Conservation (phyloP, 2,329 filamentous ascomycete genomes). For the Ambrosiella xylebori region DNA sequence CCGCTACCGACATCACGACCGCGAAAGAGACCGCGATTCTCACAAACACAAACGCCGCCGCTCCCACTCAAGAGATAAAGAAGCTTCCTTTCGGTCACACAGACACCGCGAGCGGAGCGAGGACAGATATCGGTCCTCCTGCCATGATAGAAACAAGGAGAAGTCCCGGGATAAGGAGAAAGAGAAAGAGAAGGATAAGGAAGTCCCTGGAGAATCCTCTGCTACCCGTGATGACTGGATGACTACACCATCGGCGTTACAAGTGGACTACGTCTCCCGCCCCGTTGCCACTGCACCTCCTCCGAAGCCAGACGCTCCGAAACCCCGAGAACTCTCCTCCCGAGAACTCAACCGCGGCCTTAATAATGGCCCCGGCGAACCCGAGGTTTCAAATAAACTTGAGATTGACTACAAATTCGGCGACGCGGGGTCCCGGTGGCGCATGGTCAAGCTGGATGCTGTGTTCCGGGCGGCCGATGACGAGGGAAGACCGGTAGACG, state of each 20-base stretch:
- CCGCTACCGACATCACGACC: not conserved
- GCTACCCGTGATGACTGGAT: slow-evolving; percentile 71
- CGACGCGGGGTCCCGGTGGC: slow-evolving; percentile 78
- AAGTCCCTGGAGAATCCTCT: slow-evolving; percentile 19
- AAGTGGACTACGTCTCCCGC: slow-evolving; percentile 66
- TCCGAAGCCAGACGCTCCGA: slow-evolving; percentile 34
- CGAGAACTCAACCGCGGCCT: slow-evolving; percentile 62
- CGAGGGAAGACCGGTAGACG: slow-evolving; percentile 54
- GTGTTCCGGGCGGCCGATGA: slow-evolving; percentile 70
- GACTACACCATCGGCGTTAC: slow-evolving; percentile 66
- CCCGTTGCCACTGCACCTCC: slow-evolving; percentile 38
- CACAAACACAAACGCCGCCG: slow-evolving; percentile 15
- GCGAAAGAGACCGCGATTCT: slow-evolving; percentile 17
- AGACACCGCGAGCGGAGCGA: no score
- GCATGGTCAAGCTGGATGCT: slow-evolving; percentile 84
- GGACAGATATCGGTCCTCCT: not conserved
- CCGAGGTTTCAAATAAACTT: slow-evolving; percentile 31
- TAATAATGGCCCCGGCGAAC: slow-evolving; percentile 24
- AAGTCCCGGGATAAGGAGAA: not conserved
- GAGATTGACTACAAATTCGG: slow-evolving; percentile 67
- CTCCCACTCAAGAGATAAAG: slow-evolving; percentile 5
- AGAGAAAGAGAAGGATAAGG: no score
- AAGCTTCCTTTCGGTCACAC: not conserved
- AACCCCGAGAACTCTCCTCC: slow-evolving; percentile 50
- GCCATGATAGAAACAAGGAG: not conserved